Evolutionary conservation across 2,329 filamentous ascomycete species (phyloP), one percentile per base, ranked within the genome.

Genomic region (Hymenoscyphus albidus): DNA sequence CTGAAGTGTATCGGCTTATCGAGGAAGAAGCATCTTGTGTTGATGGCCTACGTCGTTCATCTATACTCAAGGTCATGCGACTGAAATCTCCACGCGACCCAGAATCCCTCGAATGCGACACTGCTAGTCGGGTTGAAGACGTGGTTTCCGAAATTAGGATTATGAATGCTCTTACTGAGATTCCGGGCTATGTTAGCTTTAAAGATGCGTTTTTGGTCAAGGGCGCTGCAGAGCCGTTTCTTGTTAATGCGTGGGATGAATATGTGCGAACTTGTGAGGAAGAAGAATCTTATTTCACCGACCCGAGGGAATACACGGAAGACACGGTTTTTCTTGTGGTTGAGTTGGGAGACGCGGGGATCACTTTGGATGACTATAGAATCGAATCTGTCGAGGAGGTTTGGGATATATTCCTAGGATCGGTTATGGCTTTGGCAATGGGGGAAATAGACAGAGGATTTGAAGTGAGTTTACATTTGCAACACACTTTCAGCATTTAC

Each of bases 111-210:
- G 42, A 65, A 4, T 64, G 51, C 10, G 61, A 68, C 2, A 72
- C 67, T 0, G 72, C 74, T 1, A 67, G 70, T 32, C 59, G 65
- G 9, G 70, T 74, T n/a, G 78, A 79, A 1, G 83, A 85, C 70
- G 77, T 88, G 38, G 76, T 81, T 2, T 85, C 85, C 31, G 86
- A 89, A 71, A 77, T 89, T 27, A 79, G 81, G 59, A 88, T 89
- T 57, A 88, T 86, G 2, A 85, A 89, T 72, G 84, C 82, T 77
- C 77, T 89, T 18, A 84, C 86, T 18, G 85, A 86, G 65, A 83
- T 88, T 13, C 85, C 86, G 0, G 86, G 86, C 0, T 89, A 88
- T 66, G 85, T 88, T 39, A 80, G 86, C 18, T 88, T 88, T 77
- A 89, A 88, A 74, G 85, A 87, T 72, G 79, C 83, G 7, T 87